A percentile compares a stretch with the other conserved stretches of the same genome.
Evolutionary conservation across 768 basidiomycete genomes (phyloP).

Genomic region (Leccinum broughii): DNA sequence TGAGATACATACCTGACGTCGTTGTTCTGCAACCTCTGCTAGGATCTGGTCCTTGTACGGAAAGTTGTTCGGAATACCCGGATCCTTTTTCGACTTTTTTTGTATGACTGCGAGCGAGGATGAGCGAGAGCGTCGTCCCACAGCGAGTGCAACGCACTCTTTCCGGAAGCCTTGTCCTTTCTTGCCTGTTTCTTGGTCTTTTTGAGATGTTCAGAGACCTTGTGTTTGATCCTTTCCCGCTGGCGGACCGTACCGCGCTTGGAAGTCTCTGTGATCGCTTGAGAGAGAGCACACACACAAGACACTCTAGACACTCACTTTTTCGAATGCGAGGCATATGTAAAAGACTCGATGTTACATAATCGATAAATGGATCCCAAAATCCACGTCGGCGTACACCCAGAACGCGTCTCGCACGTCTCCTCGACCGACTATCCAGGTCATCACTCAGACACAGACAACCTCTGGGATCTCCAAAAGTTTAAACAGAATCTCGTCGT

Average conservation of each 20-base stretch:
- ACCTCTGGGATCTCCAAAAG: slow-evolving; percentile 74
- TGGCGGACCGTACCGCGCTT: slow-evolving; percentile 75
- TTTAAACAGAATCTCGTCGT: slow-evolving; percentile 80
- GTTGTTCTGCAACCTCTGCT: slow-evolving; percentile 83
- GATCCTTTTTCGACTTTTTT: slow-evolving; percentile 66
- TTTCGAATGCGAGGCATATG: slow-evolving; percentile 67
- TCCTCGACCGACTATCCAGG: slow-evolving; percentile 92
- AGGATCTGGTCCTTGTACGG: slow-evolving; percentile 94
- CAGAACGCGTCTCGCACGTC: slow-evolving; percentile 75
- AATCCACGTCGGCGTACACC: slow-evolving; percentile 64
- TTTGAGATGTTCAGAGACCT: slow-evolving; percentile 72
- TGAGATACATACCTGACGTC: slow-evolving; percentile 53
- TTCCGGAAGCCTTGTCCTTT: slow-evolving; percentile 78
- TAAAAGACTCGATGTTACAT: slow-evolving; percentile 14
- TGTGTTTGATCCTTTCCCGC: slow-evolving; percentile 70
- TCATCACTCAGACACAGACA: slow-evolving; percentile 79
- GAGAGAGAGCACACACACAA: slow-evolving; percentile 3
- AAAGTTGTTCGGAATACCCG: slow-evolving; percentile 90
- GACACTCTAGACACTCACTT: slow-evolving; percentile 40
- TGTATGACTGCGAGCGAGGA: slow-evolving; percentile 32
- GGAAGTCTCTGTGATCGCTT: slow-evolving; percentile 64
- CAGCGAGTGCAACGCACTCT: slow-evolving; percentile 51
- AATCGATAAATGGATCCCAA: slow-evolving; percentile 27
- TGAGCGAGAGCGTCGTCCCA: background rate
- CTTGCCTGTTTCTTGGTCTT: slow-evolving; percentile 75